Base-by-base conservation (phyloP, 139 green algal genomes). In the Auxenochlorella pyrenoidosa region DNA sequence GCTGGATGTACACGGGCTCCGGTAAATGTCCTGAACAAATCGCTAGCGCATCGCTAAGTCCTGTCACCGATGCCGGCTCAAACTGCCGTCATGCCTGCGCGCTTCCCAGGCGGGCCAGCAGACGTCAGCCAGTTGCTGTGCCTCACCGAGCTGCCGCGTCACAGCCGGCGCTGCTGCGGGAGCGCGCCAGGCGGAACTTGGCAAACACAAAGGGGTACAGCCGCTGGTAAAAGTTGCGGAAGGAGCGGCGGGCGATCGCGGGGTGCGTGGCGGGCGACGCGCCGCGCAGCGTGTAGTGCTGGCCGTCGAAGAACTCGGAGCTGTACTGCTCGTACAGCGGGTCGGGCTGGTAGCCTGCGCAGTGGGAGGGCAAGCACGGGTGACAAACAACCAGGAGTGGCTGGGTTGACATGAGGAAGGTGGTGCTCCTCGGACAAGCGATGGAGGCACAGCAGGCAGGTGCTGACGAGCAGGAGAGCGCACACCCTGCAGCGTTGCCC, bases 201-300 rank as follows among this genome's bases (percentile, higher is more conserved):
- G 93, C 93, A 88, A 95, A 93, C 3, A 94, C 81, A 82, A 82
- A 92, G 10, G 91, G 91, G 66, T 95, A 95, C 65, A 92, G 79
- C 22, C 40, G 81, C 77, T 95, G 93, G 86, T 93, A 95, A 85
- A 85, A 96, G 84, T 96, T 96, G 32, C 93, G 81, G 89, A 96
- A 96, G 44, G 84, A 90, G 43, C 82, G 72, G 4, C 93, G 86
- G 2, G 72, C 60, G 3, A 96, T 54, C 1, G 78, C 88, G 3
- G 88, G 75, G 68, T 94, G 92, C 0, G 93, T 96, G 66, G 83
- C 90, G 5, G 88, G 90, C 51, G 83, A 86, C 32, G 86, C 90
- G 43, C 93, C 93, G 41, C 92, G 91, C 66, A 96, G 75, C 41
- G 93, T 89, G 72, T 84, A 94, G 86, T 96, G 93, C 28, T 84